phyloP scores from a whole-genome alignment of 2,329 filamentous ascomycete genomes.

The Fusarium pseudoanthophilum region DNA sequence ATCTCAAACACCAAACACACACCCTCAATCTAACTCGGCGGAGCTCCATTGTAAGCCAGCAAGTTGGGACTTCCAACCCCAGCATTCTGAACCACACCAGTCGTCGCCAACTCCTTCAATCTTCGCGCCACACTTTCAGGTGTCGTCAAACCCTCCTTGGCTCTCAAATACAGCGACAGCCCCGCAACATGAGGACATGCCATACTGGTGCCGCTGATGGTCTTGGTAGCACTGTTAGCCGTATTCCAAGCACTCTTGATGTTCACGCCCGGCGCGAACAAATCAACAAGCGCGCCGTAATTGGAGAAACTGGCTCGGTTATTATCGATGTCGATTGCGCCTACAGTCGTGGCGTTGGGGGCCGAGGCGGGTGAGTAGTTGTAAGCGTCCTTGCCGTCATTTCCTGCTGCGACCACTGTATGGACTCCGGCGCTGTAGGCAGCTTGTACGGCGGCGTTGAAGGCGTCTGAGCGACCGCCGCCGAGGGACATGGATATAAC shows the following conservation, averaged over 20 bases:
- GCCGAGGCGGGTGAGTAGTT: slow-evolving; percentile 61
- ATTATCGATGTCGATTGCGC: slow-evolving; percentile 56
- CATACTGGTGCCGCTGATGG: slow-evolving; percentile 70
- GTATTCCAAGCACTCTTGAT: slow-evolving; percentile 61
- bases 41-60: slow-evolving; percentile 59
- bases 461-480: slow-evolving; percentile 55
- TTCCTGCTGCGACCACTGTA: slow-evolving; percentile 66
- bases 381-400: slow-evolving; percentile 54
- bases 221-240: slow-evolving; percentile 53
- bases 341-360: slow-evolving; percentile 63
- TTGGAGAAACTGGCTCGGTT: slow-evolving; percentile 59
- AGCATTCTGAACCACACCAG: slow-evolving; percentile 50
- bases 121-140: slow-evolving; percentile 55
- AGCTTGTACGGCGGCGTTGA: slow-evolving; percentile 61
- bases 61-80: slow-evolving; percentile 55
- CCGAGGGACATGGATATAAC: slow-evolving; percentile 68
- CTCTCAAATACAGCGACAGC: slow-evolving; percentile 64
- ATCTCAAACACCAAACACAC: neutral
- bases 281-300: slow-evolving; percentile 59
- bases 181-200: slow-evolving; percentile 70
- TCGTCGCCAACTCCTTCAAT: slow-evolving; percentile 56
- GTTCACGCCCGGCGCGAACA: slow-evolving; percentile 62
- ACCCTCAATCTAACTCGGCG: neutral
- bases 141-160: slow-evolving; percentile 48
- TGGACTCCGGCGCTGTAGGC: slow-evolving; percentile 60